phyloP scores from a whole-genome alignment of 495 filamentous ascomycete species.

The Bathelium albidoporum region DNA sequence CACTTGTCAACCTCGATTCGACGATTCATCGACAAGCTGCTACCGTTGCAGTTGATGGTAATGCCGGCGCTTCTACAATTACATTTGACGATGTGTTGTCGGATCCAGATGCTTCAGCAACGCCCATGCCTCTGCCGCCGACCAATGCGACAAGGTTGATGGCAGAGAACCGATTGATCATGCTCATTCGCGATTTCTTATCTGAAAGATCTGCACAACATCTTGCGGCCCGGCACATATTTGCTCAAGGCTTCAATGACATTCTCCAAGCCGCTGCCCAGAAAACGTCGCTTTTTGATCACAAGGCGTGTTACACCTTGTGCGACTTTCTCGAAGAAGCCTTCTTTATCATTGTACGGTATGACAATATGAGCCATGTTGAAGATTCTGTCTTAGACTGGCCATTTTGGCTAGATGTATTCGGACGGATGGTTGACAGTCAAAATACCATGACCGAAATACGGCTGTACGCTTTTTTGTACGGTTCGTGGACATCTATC shows the following conservation, averaged over 20 bases:
- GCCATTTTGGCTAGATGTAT: constrained; percentile 83
- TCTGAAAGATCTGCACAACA: constrained; percentile 49
- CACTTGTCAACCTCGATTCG: constrained; percentile 69
- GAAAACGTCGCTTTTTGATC: constrained; percentile 72
- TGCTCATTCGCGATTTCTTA: constrained; percentile 77
- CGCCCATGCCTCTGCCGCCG: constrained; percentile 53
- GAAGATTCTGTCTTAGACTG: constrained; percentile 52
- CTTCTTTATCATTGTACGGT: constrained; percentile 50
- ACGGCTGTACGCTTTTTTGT: constrained; percentile 78
- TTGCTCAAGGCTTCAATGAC: constrained; percentile 66
- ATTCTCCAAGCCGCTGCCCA: constrained; percentile 64
- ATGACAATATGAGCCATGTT: constrained; percentile 38
- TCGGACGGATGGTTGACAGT: constrained; percentile 70
- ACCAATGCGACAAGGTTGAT: constrained; percentile 68
- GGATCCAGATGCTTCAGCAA: constrained; percentile 54
- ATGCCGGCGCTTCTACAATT: constrained; percentile 46
- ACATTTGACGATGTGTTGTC: constrained; percentile 71
- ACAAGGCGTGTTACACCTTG: constrained; percentile 80
- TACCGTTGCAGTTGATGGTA: constrained; percentile 33
- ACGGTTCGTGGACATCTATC: constrained; percentile 68
- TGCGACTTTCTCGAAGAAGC: constrained; percentile 88
- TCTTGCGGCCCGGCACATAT: constrained; percentile 50
- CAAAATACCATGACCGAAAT: constrained; percentile 93
- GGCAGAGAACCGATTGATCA: constrained; percentile 84
- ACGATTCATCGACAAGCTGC: constrained; percentile 63